Evolutionary conservation across 1,284 basidiomycete species (phyloP).

Genomic region (Malassezia psittaci): DNA sequence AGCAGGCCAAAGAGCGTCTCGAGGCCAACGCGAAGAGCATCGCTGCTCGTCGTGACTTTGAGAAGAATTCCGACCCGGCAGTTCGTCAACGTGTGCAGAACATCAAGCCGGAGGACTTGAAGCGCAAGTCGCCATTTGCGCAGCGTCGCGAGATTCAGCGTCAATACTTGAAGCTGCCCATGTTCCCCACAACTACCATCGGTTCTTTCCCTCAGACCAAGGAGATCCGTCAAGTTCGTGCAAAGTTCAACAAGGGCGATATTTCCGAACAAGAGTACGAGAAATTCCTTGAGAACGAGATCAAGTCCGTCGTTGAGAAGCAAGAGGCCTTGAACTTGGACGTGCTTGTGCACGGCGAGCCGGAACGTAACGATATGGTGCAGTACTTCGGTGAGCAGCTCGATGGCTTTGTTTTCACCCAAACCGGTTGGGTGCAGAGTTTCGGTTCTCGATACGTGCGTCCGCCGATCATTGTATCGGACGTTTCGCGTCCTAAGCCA

Average conservation of each 20-base stretch:
- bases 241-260: constrained; percentile 70
- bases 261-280: constrained; percentile 82
- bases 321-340: constrained; percentile 94
- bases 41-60: constrained; percentile 87
- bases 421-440: constrained; percentile 98
- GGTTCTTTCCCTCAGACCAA: constrained; percentile 95
- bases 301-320: constrained; percentile 84
- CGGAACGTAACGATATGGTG: constrained; percentile 97
- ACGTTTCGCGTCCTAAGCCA: constrained; percentile 81
- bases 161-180: constrained; percentile 79
- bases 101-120: constrained; percentile 76
- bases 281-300: constrained; percentile 96
- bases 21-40: constrained; percentile 73
- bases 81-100: constrained; percentile 90
- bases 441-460: constrained; percentile 84
- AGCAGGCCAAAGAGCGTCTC: constrained; percentile 30
- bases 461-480: constrained; percentile 95
- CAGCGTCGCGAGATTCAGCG: constrained; percentile 79
- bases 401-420: constrained; percentile 90
- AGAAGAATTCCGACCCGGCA: constrained; percentile 83
- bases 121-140: constrained; percentile 83
- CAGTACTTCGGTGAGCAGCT: constrained; percentile 99
- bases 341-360: constrained; percentile 96
- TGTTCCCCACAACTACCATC: constrained; percentile 97
- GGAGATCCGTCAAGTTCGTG: constrained; percentile 60